Percentiles rank a stretch among this genome's conserved stretches.
phyloP scores from a whole-genome alignment of 2,329 filamentous ascomycete genomes.

The Aureobasidium leucospermi region DNA sequence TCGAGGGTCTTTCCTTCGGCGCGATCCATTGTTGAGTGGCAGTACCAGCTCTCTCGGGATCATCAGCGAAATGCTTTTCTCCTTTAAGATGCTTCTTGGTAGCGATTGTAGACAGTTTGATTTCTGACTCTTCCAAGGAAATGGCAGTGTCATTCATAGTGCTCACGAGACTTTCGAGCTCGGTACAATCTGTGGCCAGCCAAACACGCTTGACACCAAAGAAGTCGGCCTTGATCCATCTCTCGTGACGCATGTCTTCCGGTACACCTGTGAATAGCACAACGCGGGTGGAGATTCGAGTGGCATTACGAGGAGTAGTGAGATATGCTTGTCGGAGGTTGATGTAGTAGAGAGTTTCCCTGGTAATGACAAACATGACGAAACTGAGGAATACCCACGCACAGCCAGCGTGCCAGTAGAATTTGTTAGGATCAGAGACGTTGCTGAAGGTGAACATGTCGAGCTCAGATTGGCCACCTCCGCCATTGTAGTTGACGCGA shows the following conservation, averaged over 20 bases:
- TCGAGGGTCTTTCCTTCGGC: constrained; percentile 59
- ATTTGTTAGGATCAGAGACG: constrained; percentile 31
- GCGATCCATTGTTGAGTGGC: constrained; percentile 54
- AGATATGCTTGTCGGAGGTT: constrained; percentile 41
- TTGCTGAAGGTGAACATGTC: constrained; percentile 30
- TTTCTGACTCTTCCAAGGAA: constrained; percentile 38
- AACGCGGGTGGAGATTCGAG: constrained; percentile 37
- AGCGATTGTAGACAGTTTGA: constrained; percentile 32
- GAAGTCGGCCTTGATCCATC: constrained; percentile 31
- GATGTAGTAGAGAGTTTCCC: constrained; percentile 38
- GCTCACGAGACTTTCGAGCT: constrained; percentile 36
- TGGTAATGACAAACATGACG: constrained; percentile 38
- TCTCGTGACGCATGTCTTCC: constrained; percentile 31
- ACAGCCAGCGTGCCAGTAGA: constrained; percentile 35
- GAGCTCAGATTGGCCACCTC: constrained; percentile 18
- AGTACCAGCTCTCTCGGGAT: constrained; percentile 30
- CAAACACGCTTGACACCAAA: constrained; percentile 36
- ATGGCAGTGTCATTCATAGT: constrained; percentile 36
- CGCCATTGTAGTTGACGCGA: constrained; percentile 36
- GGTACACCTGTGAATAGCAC: constrained; percentile 41
- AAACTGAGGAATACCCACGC: constrained; percentile 35
- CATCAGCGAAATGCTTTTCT: constrained; percentile 20
- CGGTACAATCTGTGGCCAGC: constrained; percentile 38
- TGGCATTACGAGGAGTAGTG: constrained; percentile 35
- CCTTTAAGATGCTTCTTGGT: constrained; percentile 22